Evolutionary conservation across 1,284 basidiomycete species (phyloP).

Genomic region (Irpex sp.): DNA sequence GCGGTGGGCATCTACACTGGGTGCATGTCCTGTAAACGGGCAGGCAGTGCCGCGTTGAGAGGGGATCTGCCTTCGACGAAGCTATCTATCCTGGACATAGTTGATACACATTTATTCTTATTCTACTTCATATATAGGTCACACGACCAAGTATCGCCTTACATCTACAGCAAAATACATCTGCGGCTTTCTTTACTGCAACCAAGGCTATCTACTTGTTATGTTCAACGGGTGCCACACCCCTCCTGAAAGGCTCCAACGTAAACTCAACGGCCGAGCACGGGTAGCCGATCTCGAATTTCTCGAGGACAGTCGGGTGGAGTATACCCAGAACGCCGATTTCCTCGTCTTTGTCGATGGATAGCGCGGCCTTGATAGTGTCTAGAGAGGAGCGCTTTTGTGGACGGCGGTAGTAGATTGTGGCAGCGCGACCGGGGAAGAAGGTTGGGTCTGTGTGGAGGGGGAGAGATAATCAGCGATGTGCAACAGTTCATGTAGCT

Average conservation of each 20-base stretch:
- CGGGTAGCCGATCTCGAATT: slow-evolving; percentile 94
- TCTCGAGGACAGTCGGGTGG: slow-evolving; percentile 87
- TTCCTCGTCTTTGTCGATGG: slow-evolving; percentile 48
- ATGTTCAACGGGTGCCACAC: background rate
- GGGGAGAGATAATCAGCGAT: background rate
- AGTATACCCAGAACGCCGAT: slow-evolving; percentile 88
- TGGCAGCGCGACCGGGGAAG: slow-evolving; percentile 93
- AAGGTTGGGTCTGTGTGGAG: slow-evolving; percentile 72
- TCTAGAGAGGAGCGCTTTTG: slow-evolving; percentile 31
- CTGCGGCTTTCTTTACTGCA: background rate
- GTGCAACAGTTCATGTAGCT: background rate
- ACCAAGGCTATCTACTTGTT: background rate
- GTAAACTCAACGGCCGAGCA: slow-evolving; percentile 95
- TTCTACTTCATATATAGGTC: background rate
- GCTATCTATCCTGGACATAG: background rate
- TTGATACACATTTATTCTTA: background rate
- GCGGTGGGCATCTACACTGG: no score
- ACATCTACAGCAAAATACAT: no score
- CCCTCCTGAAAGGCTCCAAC: slow-evolving; percentile 87
- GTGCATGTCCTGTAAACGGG: no score
- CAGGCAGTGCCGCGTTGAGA: no score
- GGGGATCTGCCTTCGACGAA: no score
- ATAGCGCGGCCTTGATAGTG: slow-evolving; percentile 27
- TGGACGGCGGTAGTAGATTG: slow-evolving; percentile 79
- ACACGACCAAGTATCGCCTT: background rate